These are phyloP conservation scores for Eimeria maxima DNA, from an alignment of 169 alveolate species.

Conservation along the genomic window DNA sequence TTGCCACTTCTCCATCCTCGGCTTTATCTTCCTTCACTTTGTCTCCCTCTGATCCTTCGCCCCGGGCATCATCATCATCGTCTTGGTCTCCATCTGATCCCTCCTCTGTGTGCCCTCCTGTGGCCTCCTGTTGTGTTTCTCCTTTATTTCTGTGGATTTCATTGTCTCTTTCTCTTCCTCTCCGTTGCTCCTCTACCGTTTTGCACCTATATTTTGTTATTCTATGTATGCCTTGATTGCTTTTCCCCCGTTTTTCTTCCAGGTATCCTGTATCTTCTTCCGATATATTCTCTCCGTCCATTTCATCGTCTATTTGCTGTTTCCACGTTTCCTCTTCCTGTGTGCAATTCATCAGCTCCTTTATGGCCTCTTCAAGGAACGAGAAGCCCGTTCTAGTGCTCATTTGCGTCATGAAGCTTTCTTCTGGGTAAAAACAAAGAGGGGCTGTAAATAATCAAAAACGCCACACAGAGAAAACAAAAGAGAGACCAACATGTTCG, in stretches of 20 bases:
- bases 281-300: neutral
- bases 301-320: neutral
- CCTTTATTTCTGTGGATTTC: neutral
- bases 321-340: neutral
- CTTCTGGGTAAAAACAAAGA: neutral
- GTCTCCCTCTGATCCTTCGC: too few species aligned
- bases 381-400: neutral
- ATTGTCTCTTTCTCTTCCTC: neutral
- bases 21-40: too few species aligned
- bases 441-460: neutral
- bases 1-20: too few species aligned
- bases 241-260: neutral
- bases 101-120: neutral
- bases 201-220: too few species aligned
- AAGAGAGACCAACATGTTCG: neutral
- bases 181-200: too few species aligned
- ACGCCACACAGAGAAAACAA: neutral
- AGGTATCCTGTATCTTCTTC: neutral
- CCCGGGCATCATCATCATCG: too few species aligned
- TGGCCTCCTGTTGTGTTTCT: neutral
- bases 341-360: neutral
- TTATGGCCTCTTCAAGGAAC: neutral
- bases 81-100: neutral
- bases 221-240: too few species aligned
- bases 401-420: neutral